A percentile compares a stretch with the other conserved stretches of the same genome.
Conservation (phyloP, 1,284 basidiomycete species). For the Salmacisia buchloeana region DNA sequence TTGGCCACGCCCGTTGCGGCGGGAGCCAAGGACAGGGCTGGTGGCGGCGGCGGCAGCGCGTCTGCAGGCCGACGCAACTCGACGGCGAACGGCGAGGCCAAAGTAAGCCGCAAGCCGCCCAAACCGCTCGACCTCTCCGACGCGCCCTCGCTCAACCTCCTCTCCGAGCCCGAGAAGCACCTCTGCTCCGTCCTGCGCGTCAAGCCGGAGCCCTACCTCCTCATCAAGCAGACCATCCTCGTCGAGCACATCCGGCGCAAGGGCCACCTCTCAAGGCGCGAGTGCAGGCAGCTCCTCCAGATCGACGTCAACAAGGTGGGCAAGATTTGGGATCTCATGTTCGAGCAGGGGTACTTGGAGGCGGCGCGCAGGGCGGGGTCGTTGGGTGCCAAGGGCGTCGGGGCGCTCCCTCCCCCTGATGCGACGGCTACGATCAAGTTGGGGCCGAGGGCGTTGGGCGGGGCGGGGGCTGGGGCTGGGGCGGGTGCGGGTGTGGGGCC, state of each 20-base stretch:
- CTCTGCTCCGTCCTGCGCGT: constrained; percentile 44
- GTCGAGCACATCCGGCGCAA: constrained; percentile 34
- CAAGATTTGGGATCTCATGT: constrained; percentile 47
- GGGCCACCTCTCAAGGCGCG: constrained; percentile 37
- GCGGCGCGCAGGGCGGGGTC: not conserved
- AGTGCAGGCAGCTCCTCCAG: constrained; percentile 38
- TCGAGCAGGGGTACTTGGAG: constrained; percentile 41
- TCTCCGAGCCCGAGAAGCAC: constrained; percentile 38
- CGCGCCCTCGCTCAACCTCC: constrained; percentile 40
- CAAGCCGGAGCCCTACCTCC: constrained; percentile 42
- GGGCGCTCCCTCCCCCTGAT: not conserved
- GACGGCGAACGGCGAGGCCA: constrained; percentile 24
- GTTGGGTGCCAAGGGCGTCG: not conserved
- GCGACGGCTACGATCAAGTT: not conserved
- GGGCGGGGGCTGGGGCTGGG: not conserved
- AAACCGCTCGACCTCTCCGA: constrained; percentile 40
- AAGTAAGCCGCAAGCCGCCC: constrained; percentile 30
- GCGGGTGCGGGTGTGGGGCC: not conserved
- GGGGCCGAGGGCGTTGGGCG: not conserved
- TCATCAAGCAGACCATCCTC: constrained; percentile 46
- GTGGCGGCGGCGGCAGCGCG: constrained; percentile 3
- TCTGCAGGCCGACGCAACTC: not conserved
- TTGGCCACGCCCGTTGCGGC: constrained; percentile 7
- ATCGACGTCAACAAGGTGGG: constrained; percentile 42
- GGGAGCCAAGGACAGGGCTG: too few species aligned